Evolutionary conservation across 306 rosid genomes (phyloP), one percentile per base, ranked within the genome.

Genomic region (Ceratonia siliqua): DNA sequence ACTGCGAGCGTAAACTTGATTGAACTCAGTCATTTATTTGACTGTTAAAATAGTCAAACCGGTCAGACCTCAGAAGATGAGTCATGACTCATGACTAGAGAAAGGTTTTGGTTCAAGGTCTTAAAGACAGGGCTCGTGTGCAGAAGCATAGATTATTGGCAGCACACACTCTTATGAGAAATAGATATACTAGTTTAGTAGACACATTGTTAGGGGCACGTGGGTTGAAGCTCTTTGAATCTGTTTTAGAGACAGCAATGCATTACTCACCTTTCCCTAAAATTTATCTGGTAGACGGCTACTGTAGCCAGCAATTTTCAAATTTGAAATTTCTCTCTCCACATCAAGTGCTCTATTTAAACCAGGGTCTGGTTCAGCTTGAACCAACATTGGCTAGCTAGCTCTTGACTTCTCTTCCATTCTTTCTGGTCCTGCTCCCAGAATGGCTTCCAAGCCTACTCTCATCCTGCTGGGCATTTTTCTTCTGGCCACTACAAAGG

Each of bases 381-480:
- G 12, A 15, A 11, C 63, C 6, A 15, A 14, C 62, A 5, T 14
- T 6, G 27, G 7, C 21, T 10, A 3, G 11, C 9, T 45, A 2
- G 55, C 25, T 49, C 5, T n/a, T 0, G 32, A 0, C 55, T 49
- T 6, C 11, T 18, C 55, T 46, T 20, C 48, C 8, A n/a, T 35
- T 32, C 42, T 28, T 58, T 39, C 65, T 32, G 43, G 12, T 32
- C 10, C n/a, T 33, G 67, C 67, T 35, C 18, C 18, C 67, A 58
- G 42, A 45, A 45, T 45, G 68, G 68, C 68, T 38, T 62, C 68
- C 68, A 38, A 62, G 20, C 38, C 20, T 18, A 14, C 11, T 36
- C 50, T 62, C 5, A 3, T 38, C 5, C 30, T 36, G 32, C 18
- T 62, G 5, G 68, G 11, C 32, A 4, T 38, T 38, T 4, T 36